Evolutionary conservation across 805 yeast species (phyloP).

Genomic region (Wickerhamomyces chaumierensis): DNA sequence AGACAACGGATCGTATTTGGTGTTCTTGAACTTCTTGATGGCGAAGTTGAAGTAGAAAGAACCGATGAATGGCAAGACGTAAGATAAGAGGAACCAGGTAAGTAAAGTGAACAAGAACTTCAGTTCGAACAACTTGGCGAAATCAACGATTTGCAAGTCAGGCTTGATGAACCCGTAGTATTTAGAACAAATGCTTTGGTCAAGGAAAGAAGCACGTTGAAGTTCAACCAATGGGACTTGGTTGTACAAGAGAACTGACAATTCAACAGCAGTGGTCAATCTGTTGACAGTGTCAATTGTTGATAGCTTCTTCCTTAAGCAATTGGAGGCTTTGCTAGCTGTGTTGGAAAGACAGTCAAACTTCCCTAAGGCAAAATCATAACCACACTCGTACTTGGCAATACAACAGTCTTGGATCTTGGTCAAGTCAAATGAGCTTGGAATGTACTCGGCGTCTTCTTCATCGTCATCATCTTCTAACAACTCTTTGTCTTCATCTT

Average conservation of each 20-base stretch:
- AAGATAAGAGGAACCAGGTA: constrained; percentile 16
- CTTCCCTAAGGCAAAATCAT: constrained; percentile 12
- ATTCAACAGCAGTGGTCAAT: constrained; percentile 12
- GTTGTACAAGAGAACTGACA: constrained; percentile 6
- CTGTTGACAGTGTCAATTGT: constrained; percentile 18
- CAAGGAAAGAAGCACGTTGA: constrained; percentile 10
- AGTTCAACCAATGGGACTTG: constrained; percentile 13
- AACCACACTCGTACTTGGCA: constrained; percentile 12
- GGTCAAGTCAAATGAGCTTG: constrained; percentile 5
- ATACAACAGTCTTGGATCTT: constrained; percentile 14
- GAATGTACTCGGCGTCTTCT: constrained; percentile 8
- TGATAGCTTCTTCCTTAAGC: constrained; percentile 16
- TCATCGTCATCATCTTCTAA: constrained; percentile 16
- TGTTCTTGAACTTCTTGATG: constrained; percentile 20
- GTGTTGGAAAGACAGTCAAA: constrained; percentile 4
- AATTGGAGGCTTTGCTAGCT: constrained; percentile 5
- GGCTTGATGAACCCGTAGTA: constrained; percentile 8
- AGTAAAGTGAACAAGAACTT: constrained; percentile 11
- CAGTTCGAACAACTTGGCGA: constrained; percentile 10
- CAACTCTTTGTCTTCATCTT: constrained; percentile 6
- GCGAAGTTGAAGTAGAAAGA: constrained; percentile 21
- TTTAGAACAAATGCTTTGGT: constrained; percentile 12
- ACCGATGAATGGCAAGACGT: constrained; percentile 15
- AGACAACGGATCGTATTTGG: constrained; percentile 41
- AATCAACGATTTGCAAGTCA: constrained; percentile 11